Percentiles rank a stretch among this genome's conserved stretches.
Conservation (phyloP, 768 basidiomycete genomes). For the Suillus brevipes region DNA sequence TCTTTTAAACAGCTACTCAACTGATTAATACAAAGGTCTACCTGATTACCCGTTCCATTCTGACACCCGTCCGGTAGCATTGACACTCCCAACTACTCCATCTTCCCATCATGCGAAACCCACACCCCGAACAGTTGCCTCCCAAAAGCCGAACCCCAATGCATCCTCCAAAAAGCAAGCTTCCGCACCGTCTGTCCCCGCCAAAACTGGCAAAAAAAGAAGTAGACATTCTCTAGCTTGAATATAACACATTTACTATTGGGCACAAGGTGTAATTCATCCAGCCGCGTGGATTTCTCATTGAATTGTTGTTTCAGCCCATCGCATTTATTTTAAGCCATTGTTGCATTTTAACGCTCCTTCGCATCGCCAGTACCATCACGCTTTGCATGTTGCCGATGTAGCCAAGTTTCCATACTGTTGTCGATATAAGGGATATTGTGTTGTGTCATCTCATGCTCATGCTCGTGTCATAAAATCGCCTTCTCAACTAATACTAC, state of each 20-base stretch:
- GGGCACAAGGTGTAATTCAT: constrained; percentile 13
- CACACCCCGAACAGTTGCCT: constrained; percentile 13
- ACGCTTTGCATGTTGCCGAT: constrained; percentile 23
- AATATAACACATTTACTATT: constrained; percentile 16
- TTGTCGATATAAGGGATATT: constrained; percentile 1
- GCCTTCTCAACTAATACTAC: not conserved
- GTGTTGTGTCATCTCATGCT: not conserved
- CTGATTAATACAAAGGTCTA: constrained; percentile 12
- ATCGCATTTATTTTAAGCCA: constrained; percentile 28
- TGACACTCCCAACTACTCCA: constrained; percentile 20
- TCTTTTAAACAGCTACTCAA: constrained; percentile 11
- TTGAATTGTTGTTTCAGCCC: constrained; percentile 19
- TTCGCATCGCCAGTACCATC: constrained; percentile 26
- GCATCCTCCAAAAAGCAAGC: constrained; percentile 15
- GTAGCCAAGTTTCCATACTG: constrained; percentile 26
- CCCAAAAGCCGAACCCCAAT: constrained; percentile 24
- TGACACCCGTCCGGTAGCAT: constrained; percentile 9
- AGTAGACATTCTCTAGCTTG: constrained; percentile 32
- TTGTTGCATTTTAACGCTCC: constrained; percentile 26
- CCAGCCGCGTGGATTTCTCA: constrained; percentile 11
- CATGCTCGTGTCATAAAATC: not conserved
- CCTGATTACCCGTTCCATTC: constrained; percentile 26
- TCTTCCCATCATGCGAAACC: constrained; percentile 15
- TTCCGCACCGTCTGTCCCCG: constrained; percentile 14
- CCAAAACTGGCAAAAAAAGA: constrained; percentile 33